Conservation (phyloP, 2,329 filamentous ascomycete species). For the Pezicula radicicola region DNA sequence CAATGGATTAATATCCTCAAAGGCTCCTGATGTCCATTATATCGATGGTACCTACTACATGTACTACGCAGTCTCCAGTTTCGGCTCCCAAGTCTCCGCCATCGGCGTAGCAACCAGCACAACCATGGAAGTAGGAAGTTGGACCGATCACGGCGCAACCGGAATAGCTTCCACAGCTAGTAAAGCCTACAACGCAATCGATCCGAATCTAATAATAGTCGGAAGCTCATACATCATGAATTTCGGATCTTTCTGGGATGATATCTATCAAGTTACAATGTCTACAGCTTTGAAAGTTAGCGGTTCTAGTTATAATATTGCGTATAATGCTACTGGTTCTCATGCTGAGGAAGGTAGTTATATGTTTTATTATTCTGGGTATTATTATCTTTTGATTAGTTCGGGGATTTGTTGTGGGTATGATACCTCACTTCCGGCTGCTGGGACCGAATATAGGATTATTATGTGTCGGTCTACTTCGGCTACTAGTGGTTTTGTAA, state of each 20-base stretch:
- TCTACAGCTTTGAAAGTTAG: constrained; percentile 27
- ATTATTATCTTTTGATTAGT: constrained; percentile 65
- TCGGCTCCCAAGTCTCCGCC: constrained; percentile 49
- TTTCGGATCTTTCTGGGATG: constrained; percentile 68
- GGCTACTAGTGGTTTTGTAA: constrained; percentile 50
- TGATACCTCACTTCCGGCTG: constrained; percentile 42
- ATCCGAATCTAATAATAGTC: constrained; percentile 47
- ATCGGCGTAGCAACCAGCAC: constrained; percentile 45
- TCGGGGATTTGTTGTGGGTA: constrained; percentile 61
- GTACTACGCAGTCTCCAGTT: constrained; percentile 56
- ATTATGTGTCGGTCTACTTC: constrained; percentile 57
- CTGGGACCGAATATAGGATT: constrained; percentile 64
- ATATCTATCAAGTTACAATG: constrained; percentile 59
- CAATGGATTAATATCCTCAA: not conserved
- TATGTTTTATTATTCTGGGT: constrained; percentile 51
- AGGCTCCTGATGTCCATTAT: constrained; percentile 62
- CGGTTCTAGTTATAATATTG: constrained; percentile 40
- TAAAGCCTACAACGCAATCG: constrained; percentile 58
- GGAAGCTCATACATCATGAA: constrained; percentile 45
- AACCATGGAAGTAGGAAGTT: constrained; percentile 49
- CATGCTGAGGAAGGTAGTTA: constrained; percentile 56
- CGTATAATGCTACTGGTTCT: constrained; percentile 46
- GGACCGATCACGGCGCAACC: constrained; percentile 56
- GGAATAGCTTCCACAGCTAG: constrained; percentile 43
- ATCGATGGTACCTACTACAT: constrained; percentile 58